phyloP scores from a whole-genome alignment of 163 green algal species.

The Coccomyxa subellipsoidea region DNA sequence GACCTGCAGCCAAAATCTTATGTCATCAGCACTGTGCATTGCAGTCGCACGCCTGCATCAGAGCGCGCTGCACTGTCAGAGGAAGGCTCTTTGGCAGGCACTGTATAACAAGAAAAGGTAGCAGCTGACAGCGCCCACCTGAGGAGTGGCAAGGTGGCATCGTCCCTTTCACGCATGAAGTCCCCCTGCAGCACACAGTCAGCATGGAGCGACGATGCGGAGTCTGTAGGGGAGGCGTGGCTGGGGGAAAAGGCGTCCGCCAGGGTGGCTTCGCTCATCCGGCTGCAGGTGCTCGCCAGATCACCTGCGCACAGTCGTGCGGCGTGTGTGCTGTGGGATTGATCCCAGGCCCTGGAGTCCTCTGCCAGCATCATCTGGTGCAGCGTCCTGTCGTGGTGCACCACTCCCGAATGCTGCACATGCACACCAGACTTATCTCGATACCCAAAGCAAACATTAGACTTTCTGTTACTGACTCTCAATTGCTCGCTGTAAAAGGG shows the following conservation, averaged over 20 bases:
- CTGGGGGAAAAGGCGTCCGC: neutral
- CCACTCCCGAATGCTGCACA: conserved; percentile 51
- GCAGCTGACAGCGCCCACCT: no score
- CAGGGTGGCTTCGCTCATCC: neutral
- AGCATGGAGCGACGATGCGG: conserved; percentile 10
- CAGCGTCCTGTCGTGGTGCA: conserved; percentile 88
- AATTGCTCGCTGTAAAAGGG: no score
- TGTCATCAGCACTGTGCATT: no score
- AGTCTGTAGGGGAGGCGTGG: conserved; percentile 5
- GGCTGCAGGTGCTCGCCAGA: neutral
- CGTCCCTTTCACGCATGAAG: neutral
- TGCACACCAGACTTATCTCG: conserved; percentile 5
- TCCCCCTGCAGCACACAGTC: conserved; percentile 1
- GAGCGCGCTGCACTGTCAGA: no score
- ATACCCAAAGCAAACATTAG: no score
- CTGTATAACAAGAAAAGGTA: no score
- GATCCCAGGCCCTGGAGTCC: conserved; percentile 51
- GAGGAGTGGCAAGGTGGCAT: neutral
- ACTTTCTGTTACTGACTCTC: no score
- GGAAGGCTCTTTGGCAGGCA: no score
- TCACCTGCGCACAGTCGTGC: neutral
- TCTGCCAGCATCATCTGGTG: conserved; percentile 90
- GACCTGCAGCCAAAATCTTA: conserved; percentile 29
- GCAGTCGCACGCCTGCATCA: no score
- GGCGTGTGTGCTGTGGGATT: neutral